phyloP scores from a whole-genome alignment of 1,139 yeast genomes.

The Blastobotrys niveus region DNA sequence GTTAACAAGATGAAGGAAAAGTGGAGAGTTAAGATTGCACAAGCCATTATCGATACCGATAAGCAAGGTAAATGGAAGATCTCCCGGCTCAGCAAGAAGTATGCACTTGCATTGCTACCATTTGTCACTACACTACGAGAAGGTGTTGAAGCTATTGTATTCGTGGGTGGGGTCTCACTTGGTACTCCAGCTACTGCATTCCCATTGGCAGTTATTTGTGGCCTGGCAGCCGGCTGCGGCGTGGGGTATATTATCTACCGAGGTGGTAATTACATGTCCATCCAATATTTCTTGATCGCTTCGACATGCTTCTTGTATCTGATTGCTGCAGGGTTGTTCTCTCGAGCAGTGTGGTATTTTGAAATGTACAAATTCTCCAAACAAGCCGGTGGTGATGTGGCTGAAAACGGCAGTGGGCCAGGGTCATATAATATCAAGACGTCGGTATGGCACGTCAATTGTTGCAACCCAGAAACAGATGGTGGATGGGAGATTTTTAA shows the following conservation, averaged over 20 bases:
- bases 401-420: constrained; percentile 89
- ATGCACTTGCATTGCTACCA: constrained; percentile 72
- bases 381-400: constrained; percentile 73
- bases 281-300: constrained; percentile 72
- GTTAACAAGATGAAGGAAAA: constrained; percentile 86
- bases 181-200: constrained; percentile 69
- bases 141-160: constrained; percentile 84
- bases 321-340: constrained; percentile 84
- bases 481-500: constrained; percentile 92
- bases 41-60: constrained; percentile 50
- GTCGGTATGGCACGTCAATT: constrained; percentile 92
- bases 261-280: constrained; percentile 71
- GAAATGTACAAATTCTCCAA: constrained; percentile 62
- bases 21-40: constrained; percentile 86
- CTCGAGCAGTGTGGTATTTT: constrained; percentile 86
- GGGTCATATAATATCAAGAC: constrained; percentile 82
- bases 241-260: constrained; percentile 68
- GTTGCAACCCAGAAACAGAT: constrained; percentile 86
- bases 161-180: constrained; percentile 83
- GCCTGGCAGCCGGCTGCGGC: constrained; percentile 58
- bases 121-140: constrained; percentile 77
- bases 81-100: constrained; percentile 43
- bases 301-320: constrained; percentile 84
- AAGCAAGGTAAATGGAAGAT: constrained; percentile 23
- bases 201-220: constrained; percentile 75